Evolutionary conservation across 1,139 yeast genomes (phyloP), one percentile per base, ranked within the genome.

Genomic region (Candida gigantensis): DNA sequence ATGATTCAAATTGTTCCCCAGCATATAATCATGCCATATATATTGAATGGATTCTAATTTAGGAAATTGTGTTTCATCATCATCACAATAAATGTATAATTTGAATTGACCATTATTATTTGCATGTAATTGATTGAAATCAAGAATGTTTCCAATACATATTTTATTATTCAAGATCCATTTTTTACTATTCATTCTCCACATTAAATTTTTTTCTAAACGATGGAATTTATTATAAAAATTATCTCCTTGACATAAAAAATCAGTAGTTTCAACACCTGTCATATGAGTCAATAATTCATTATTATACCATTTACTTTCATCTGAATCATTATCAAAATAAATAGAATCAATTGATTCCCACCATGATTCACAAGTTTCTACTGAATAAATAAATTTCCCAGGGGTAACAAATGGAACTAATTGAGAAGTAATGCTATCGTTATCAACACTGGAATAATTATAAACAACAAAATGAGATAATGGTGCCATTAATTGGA

Each of bases 171-270:
- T 49, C 32, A 57, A 55, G 5, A 60, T 43, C 59, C 63, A 55
- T 40, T 55, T 58, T 57, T 57, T 53, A 21, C 62, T 55, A 43
- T 66, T 60, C 35, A 60, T 50, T 41, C 54, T 59, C 69, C 71
- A 64, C 28, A 66, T 54, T 30, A 65, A 47, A 32, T 63, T 60
- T 41, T 68, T 72, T 45, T 68, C 73, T 51, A 60, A 56, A 34
- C 56, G 53, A 31, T 62, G 53, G 25, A 62, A 46, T 32, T 58
- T 53, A 31, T 60, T 55, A 4, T 26, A 17, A 34, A 28, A 38
- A 12, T 34, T 12, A 10, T 35, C 34, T 2, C 36, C 29, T 16
- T 18, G 31, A n/a, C 35, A 32, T 6, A 27, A 10, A 15, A 23
- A 28, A 9, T 15, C 20, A 7, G 24, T 8, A 10, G 32, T 20